Percentiles rank a stretch among this genome's conserved stretches.
Conservation (phyloP, 495 filamentous ascomycete genomes). For the Filosporella fistucella region DNA sequence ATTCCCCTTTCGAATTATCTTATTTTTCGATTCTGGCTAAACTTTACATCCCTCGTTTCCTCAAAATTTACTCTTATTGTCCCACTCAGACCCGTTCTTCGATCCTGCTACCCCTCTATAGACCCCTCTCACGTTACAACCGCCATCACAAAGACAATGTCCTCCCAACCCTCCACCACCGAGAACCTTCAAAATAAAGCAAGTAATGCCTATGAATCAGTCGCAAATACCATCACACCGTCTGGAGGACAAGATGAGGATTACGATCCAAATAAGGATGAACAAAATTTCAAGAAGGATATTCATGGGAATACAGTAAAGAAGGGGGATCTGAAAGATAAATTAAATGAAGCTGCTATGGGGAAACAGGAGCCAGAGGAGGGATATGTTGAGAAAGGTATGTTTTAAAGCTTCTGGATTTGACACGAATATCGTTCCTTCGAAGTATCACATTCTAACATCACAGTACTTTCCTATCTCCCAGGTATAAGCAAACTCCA, state of each 20-base stretch:
- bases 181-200: constrained; percentile 9
- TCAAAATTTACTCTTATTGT: too few relatives aligned
- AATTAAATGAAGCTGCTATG: constrained; percentile 16
- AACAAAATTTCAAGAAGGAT: constrained; percentile 14
- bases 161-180: constrained; percentile 8
- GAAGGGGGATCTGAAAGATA: constrained; percentile 19
- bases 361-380: not conserved
- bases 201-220: not conserved
- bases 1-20: too few relatives aligned
- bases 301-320: constrained; percentile 12
- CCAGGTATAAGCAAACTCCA: constrained; percentile 7
- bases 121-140: too few relatives aligned
- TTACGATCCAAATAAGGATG: constrained; percentile 11
- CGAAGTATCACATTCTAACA: too few relatives aligned
- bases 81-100: too few relatives aligned
- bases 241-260: not conserved
- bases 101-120: too few relatives aligned
- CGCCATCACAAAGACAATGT: constrained; percentile 11
- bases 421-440: too few relatives aligned
- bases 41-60: too few relatives aligned
- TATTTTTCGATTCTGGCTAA: too few relatives aligned
- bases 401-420: not conserved
- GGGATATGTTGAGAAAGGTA: constrained; percentile 18
- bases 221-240: not conserved
- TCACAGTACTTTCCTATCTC: not conserved